These are phyloP conservation scores for Auxenochlorella protothecoides DNA, from an alignment of 139 green algal genomes.

Conservation along the genomic window DNA sequence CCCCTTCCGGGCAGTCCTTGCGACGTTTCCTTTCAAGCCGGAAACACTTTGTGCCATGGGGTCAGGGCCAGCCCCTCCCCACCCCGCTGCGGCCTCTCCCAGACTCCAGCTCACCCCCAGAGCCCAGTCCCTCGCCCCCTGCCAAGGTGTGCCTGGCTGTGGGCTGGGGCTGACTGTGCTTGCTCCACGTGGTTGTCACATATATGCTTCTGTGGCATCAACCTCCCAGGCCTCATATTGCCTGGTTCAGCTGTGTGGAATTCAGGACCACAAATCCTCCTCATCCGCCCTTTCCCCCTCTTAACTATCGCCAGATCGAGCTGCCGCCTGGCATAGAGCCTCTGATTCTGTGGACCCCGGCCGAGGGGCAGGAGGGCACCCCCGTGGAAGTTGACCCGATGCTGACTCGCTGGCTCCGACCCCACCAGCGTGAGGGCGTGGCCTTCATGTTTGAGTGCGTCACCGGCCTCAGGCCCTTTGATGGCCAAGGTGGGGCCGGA, in stretches of 20 bases:
- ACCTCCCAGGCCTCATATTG: too few species aligned
- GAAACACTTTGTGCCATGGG: conserved; percentile 72
- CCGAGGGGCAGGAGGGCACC: conserved; percentile 5
- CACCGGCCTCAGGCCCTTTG: conserved; percentile 51
- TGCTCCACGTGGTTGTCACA: background rate
- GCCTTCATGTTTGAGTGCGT: conserved; percentile 99
- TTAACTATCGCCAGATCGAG: conserved; percentile 4
- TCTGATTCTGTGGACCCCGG: conserved; percentile 67
- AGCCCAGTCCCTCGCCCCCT: background rate
- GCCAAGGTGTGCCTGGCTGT: background rate
- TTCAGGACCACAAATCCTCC: background rate
- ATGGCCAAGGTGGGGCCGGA: conserved; percentile 25
- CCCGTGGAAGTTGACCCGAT: conserved; percentile 69
- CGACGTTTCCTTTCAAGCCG: conserved; percentile 45
- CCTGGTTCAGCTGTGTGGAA: background rate
- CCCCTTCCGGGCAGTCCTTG: conserved; percentile 35
- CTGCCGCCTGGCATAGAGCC: conserved; percentile 53
- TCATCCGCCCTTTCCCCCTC: background rate
- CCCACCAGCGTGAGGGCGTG: conserved; percentile 93
- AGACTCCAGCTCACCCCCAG: background rate
- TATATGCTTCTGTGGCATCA: background rate
- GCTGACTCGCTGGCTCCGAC: conserved; percentile 76
- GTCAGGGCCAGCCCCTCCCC: conserved; percentile 26
- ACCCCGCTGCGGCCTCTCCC: background rate
- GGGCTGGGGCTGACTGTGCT: background rate